phyloP scores from a whole-genome alignment of 768 basidiomycete genomes.

The Mycena polygramma region DNA sequence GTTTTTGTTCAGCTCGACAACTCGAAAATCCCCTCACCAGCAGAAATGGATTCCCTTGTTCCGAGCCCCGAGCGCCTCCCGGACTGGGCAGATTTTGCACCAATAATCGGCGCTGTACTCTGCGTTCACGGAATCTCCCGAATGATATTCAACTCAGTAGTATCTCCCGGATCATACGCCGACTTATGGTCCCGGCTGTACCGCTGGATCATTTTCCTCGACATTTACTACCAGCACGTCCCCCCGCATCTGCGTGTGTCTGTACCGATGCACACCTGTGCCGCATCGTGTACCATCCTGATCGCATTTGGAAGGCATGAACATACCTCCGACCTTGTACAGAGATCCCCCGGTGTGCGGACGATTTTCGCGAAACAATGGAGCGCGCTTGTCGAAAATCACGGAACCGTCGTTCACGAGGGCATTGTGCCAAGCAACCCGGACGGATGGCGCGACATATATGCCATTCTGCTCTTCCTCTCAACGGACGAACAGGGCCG shows the following conservation, averaged over 20 bases:
- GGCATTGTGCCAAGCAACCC: neutral
- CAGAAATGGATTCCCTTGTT: neutral
- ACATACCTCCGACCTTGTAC: neutral
- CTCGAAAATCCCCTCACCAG: neutral
- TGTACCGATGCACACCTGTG: neutral
- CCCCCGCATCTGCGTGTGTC: neutral
- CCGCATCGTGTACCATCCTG: neutral
- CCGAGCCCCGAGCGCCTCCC: neutral
- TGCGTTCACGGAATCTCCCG: neutral
- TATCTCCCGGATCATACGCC: neutral
- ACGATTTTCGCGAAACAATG: neutral
- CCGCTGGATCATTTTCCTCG: neutral
- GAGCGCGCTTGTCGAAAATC: neutral
- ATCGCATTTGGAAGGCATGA: no score
- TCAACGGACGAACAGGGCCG: no score
- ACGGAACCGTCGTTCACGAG: neutral
- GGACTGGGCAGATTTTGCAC: neutral
- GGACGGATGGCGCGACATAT: neutral
- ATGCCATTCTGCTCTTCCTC: neutral
- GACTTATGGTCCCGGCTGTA: neutral
- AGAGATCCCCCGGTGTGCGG: neutral
- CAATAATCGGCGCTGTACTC: neutral
- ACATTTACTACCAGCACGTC: neutral
- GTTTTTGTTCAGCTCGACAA: neutral
- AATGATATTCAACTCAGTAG: neutral